Conservation (phyloP, 345 rosid genomes). For the Camelina neglecta region DNA sequence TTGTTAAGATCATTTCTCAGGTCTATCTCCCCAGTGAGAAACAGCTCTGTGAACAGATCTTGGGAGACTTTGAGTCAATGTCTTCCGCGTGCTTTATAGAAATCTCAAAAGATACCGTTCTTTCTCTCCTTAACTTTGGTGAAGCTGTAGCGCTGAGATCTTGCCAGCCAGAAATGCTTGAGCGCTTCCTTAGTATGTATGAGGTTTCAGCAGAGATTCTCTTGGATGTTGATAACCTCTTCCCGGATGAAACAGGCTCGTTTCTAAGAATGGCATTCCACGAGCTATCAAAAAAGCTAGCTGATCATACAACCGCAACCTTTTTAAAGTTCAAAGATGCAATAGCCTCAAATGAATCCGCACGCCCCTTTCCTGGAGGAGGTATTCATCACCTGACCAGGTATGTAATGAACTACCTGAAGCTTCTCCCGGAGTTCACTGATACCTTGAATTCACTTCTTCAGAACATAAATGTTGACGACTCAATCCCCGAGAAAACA, state of each 20-base stretch:
- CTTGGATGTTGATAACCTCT: slow-evolving; percentile 54
- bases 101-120: slow-evolving; percentile 53
- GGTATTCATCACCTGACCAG: slow-evolving; percentile 67
- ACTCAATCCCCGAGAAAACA: slow-evolving; percentile 38
- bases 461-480: slow-evolving; percentile 47
- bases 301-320: slow-evolving; percentile 51
- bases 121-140: slow-evolving; percentile 72
- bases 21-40: slow-evolving; percentile 68
- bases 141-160: slow-evolving; percentile 70
- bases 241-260: slow-evolving; percentile 56
- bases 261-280: slow-evolving; percentile 61
- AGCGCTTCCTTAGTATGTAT: slow-evolving; percentile 71
- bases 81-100: slow-evolving; percentile 56
- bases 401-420: slow-evolving; percentile 86
- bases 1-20: slow-evolving; percentile 55
- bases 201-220: slow-evolving; percentile 61
- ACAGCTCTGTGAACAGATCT: slow-evolving; percentile 61
- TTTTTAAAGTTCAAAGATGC: slow-evolving; percentile 56
- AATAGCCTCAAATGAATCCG: slow-evolving; percentile 52
- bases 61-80: slow-evolving; percentile 54
- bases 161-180: slow-evolving; percentile 64
- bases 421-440: slow-evolving; percentile 56
- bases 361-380: slow-evolving; percentile 55
- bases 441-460: slow-evolving; percentile 62
- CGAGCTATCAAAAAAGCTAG: slow-evolving; percentile 50